Percentiles rank a stretch among this genome's conserved stretches.
Conservation (phyloP, 2,329 filamentous ascomycete genomes). For the Colletotrichum melonis region DNA sequence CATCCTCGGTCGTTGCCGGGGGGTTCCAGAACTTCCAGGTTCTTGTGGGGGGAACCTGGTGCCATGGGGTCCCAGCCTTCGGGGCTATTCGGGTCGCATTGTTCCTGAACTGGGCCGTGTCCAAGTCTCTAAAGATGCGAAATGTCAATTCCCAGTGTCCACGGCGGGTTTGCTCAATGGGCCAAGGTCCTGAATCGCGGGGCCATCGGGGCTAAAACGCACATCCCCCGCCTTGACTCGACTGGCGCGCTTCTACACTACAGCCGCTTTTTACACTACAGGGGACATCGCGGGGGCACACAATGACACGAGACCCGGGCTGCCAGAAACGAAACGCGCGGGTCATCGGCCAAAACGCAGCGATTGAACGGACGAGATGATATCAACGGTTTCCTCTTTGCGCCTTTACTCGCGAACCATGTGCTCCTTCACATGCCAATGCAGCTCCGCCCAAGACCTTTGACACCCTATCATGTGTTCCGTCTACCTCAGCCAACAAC, state of each 20-base stretch:
- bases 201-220: constrained; percentile 22
- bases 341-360: neutral
- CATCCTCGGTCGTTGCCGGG: constrained; percentile 24
- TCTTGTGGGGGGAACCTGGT: constrained; percentile 15
- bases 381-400: neutral
- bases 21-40: neutral
- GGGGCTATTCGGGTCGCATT: constrained; percentile 31
- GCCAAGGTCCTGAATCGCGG: constrained; percentile 27
- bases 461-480: neutral
- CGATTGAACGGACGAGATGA: neutral
- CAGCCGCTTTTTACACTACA: neutral
- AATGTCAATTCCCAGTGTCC: constrained; percentile 12
- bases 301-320: neutral
- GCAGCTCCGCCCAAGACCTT: neutral
- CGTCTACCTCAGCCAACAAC: constrained; percentile 26
- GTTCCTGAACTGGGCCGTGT: constrained; percentile 19
- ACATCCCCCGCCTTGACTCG: constrained; percentile 27
- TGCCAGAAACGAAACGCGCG: neutral
- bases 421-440: neutral
- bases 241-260: constrained; percentile 32
- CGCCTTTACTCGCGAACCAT: neutral
- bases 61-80: constrained; percentile 11
- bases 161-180: constrained; percentile 8
- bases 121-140: neutral
- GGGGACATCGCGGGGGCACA: neutral